Base-by-base conservation (phyloP, 352 stramenopile species). In the Pythium folliculosum region DNA sequence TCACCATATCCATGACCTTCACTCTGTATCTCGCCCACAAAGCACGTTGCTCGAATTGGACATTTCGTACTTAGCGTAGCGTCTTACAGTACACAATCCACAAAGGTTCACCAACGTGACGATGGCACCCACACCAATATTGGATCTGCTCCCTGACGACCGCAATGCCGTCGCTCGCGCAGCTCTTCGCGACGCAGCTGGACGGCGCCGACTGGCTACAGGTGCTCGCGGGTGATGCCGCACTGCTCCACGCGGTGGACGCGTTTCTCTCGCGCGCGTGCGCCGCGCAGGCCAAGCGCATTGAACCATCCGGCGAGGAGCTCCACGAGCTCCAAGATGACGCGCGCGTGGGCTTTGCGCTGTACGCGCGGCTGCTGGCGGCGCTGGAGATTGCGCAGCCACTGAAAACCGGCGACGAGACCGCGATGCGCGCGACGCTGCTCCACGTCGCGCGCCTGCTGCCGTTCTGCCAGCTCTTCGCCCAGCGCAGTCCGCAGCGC, bases 391-490 rank as follows among this genome's bases (percentile, higher is more conserved):
- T 5, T 8, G 13, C 40, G 17, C 51, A 19, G 17, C 9, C 65
- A 5, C 23, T 67, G 16, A 44, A 63, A 27, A 3, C n/a, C 5
- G 40, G 1, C 27, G 17, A 19, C 5, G 3, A 25, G 25, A 32
- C 50, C 21, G 4, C 65, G 30, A 71, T 85, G 25, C 21, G 76
- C 10, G 35, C 60, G 14, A 60, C 76, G 22, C 65, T 77, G 43
- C 61, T 91, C n/a, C 82, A 90, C 40, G 63, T 86, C 27, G 77
- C 82, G 53, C 65, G 81, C 19, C n/a, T 93, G 21, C 69, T 66
- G 2, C 79, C 82, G 9, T 89, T 91, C 61, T 91, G 84, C 63
- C 79, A 89, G 59, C 47, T 92, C 51, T 72, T 55, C 23, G 65
- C 38, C n/a, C 23, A 47, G n/a, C 53, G 60, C 19, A 65, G 50